Percentiles rank a stretch among this genome's conserved stretches.
phyloP scores from a whole-genome alignment of 805 yeast genomes.

The Teunomyces funiuensis region DNA sequence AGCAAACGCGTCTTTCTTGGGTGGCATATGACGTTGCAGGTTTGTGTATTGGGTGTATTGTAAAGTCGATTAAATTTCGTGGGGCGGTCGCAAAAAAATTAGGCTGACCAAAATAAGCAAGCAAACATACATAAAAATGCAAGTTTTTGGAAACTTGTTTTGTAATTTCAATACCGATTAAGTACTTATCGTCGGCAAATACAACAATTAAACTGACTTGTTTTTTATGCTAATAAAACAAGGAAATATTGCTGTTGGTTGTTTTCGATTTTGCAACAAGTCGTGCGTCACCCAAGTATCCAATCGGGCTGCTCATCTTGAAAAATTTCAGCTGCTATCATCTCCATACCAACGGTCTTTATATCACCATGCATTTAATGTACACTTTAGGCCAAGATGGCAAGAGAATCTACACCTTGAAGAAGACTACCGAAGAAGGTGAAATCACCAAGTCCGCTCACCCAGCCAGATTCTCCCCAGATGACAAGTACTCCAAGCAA shows the following conservation, averaged over 20 bases:
- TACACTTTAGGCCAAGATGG: conserved; percentile 94
- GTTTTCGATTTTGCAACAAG: not conserved
- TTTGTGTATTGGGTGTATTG: not conserved
- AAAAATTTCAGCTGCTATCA: conserved; percentile 5
- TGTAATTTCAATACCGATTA: too few species aligned
- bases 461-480: conserved; percentile 99
- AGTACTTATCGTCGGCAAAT: too few species aligned
- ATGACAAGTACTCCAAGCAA: conserved; percentile 98
- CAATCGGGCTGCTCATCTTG: conserved; percentile 7
- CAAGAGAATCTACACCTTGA: conserved; percentile 89
- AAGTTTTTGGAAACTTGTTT: not conserved
- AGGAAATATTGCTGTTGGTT: not conserved
- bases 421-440: conserved; percentile 78
- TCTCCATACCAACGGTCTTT: conserved; percentile 3
- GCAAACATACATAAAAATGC: not conserved
- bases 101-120: not conserved
- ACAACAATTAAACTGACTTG: too few species aligned
- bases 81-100: conserved; percentile 10
- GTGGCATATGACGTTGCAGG: conserved; percentile 14
- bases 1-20: conserved; percentile 46
- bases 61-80: not conserved
- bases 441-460: conserved; percentile 98
- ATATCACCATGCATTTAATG: conserved; percentile 88
- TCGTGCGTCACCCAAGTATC: not conserved
- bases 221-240: too few species aligned